phyloP scores from a whole-genome alignment of 306 rosid species.

The Lablab purpureus region DNA sequence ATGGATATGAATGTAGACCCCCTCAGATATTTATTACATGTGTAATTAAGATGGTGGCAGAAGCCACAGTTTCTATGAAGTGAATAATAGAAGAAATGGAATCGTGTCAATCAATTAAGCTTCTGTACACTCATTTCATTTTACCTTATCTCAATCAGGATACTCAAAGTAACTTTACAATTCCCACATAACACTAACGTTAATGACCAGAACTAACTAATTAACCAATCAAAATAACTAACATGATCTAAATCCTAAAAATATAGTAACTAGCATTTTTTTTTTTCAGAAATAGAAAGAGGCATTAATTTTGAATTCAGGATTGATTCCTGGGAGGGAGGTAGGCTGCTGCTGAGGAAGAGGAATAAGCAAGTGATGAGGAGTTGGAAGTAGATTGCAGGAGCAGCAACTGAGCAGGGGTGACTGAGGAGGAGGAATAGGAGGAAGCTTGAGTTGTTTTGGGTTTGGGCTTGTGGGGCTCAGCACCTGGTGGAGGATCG shows the following conservation, averaged over 20 bases:
- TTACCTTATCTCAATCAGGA: constrained; percentile 39
- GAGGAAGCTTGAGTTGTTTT: constrained; percentile 52
- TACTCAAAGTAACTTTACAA: constrained; percentile 43
- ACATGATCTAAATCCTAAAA: constrained; percentile 17
- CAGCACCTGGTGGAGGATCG: constrained; percentile 56
- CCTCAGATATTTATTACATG: not conserved
- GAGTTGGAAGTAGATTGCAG: constrained; percentile 70
- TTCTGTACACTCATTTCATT: constrained; percentile 55
- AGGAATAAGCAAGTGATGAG: constrained; percentile 72
- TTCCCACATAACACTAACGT: constrained; percentile 42
- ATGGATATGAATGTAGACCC: not conserved
- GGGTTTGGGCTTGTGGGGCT: constrained; percentile 61
- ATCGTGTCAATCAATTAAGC: constrained; percentile 33
- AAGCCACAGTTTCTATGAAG: not conserved
- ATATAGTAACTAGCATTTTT: not conserved
- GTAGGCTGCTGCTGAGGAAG: constrained; percentile 60
- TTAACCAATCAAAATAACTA: constrained; percentile 39
- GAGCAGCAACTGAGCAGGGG: constrained; percentile 65
- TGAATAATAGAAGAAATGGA: constrained; percentile 23
- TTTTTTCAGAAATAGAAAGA: not conserved
- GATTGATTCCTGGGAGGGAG: constrained; percentile 53
- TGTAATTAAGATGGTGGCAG: constrained; percentile 21
- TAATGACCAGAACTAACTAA: constrained; percentile 48
- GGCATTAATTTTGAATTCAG: constrained; percentile 27
- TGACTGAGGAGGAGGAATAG: constrained; percentile 61